These are phyloP conservation scores for Aspergillus ibericus DNA, from an alignment of 2,329 filamentous ascomycete species.

Conservation along the genomic window DNA sequence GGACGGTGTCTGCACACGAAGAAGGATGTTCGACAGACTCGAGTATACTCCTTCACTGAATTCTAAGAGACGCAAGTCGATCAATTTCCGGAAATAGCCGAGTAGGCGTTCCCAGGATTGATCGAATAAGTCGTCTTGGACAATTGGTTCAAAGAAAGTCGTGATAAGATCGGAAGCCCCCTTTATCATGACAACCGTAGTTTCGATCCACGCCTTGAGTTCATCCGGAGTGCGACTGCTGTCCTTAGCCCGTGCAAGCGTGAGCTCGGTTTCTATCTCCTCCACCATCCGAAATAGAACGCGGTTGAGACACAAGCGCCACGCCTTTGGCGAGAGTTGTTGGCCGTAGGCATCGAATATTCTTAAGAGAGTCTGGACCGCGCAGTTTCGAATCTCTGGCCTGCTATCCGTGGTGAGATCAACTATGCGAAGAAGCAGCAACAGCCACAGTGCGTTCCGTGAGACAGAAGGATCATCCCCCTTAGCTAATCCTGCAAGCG, in stretches of 20 bases:
- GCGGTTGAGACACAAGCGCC: slow-evolving; percentile 77
- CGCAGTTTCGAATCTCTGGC: slow-evolving; percentile 54
- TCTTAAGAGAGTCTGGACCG: slow-evolving; percentile 84
- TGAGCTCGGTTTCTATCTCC: slow-evolving; percentile 60
- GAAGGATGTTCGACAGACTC: slow-evolving; percentile 63
- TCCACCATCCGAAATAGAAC: slow-evolving; percentile 78
- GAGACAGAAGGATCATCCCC: slow-evolving; percentile 61
- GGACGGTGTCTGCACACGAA: slow-evolving; percentile 46
- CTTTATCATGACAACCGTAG: slow-evolving; percentile 70
- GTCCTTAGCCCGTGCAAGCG: slow-evolving; percentile 14
- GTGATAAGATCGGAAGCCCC: slow-evolving; percentile 72
- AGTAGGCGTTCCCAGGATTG: slow-evolving; percentile 75
- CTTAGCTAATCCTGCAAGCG: slow-evolving; percentile 59
- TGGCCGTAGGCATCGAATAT: slow-evolving; percentile 92
- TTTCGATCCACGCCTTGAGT: slow-evolving; percentile 67
- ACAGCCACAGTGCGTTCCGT: slow-evolving; percentile 34
- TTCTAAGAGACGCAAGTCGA: slow-evolving; percentile 65
- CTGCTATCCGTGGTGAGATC: slow-evolving; percentile 43
- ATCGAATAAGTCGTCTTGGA: slow-evolving; percentile 65
- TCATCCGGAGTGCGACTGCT: slow-evolving; percentile 27
- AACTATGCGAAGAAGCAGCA: slow-evolving; percentile 42
- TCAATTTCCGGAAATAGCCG: slow-evolving; percentile 63
- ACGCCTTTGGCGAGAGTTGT: slow-evolving; percentile 72
- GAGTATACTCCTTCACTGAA: slow-evolving; percentile 71
- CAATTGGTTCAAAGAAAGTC: slow-evolving; percentile 73